Evolutionary conservation across 2,329 filamentous ascomycete species (phyloP), one percentile per base, ranked within the genome.

Genomic region (Thermochaetoides dissita): DNA sequence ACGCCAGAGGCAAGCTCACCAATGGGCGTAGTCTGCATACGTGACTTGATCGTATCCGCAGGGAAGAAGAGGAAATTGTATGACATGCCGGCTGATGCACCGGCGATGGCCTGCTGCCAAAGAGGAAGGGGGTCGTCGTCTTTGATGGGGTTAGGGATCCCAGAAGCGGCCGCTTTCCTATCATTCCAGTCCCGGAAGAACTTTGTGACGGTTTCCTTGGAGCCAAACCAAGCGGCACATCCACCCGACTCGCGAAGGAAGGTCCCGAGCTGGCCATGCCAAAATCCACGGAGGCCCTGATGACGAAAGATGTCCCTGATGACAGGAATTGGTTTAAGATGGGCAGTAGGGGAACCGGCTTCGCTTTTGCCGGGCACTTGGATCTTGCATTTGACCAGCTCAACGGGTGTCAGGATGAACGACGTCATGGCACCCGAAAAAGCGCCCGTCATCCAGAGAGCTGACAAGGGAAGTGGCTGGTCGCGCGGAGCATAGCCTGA

Each of bases 61-160:
- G 91, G 91, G 59, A 91, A 98, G 68, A 96, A 95, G 17, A 94
- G 66, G 58, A 96, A 96, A 60, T 98, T 98, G 65, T 98, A 98
- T 32, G 79, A 80, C 66, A 95, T 84, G 41, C 91, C 91, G 3
- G 89, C 91, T 7, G 79, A 76, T 3, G 89, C 89, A 35, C 89
- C 89, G 1, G 88, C 84, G 12, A 85, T 59, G 56, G 93, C 85
- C 60, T 94, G 87, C 63, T 95, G 86, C 71, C 83, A 84, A 6
- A 95, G 61, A 6, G 85, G 82, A 8, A 95, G 65, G 1, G 77
- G 24, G 17, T 40, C 44, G 11, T 44, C 46, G 6, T 34, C 37
- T 2, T 24, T 29, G n/a, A 35, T 30, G 10, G 68, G 38, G 72
- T 64, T 5, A 69, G 59, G 3, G 60, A 53, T 10, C 70, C 57